phyloP scores from a whole-genome alignment of 139 green algal genomes.

The Pseudopediastrum boryanum region DNA sequence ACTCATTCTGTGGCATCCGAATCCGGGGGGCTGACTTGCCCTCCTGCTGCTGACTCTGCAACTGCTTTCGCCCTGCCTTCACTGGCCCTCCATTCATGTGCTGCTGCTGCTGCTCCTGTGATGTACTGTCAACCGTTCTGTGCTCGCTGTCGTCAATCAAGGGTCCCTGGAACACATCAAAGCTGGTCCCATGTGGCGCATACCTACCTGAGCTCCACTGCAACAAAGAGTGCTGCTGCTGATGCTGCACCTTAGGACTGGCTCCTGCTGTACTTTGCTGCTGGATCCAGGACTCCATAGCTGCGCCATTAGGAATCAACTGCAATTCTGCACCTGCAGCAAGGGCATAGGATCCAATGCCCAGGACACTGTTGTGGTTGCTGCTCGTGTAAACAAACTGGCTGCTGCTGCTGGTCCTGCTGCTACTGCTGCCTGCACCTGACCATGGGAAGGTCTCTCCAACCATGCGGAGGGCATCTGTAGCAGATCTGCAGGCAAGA shows the following conservation, averaged over 20 bases:
- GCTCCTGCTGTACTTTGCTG: neutral
- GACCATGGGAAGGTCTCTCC: conserved; percentile 76
- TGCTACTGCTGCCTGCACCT: neutral
- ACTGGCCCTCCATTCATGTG: neutral
- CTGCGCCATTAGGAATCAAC: conserved; percentile 35
- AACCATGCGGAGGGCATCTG: conserved; percentile 67
- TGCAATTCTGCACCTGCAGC: conserved; percentile 25
- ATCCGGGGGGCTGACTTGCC: too few relatives aligned
- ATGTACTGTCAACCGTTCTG: neutral
- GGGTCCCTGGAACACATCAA: neutral
- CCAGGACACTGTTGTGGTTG: conserved; percentile 86
- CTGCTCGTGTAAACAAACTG: conserved; percentile 57
- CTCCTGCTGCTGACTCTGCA: too few relatives aligned
- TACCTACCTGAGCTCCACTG: neutral
- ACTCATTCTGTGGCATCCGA: too few relatives aligned
- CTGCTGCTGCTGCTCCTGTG: conserved; percentile 5
- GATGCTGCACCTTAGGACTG: neutral
- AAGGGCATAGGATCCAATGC: conserved; percentile 70
- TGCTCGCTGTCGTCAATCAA: too few relatives aligned
- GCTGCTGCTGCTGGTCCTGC: conserved; percentile 22
- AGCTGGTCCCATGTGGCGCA: neutral
- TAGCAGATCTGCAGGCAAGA: conserved; percentile 50
- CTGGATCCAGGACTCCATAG: conserved; percentile 52
- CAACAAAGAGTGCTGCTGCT: conserved; percentile 22
- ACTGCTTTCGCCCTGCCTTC: too few relatives aligned